Percentiles rank a stretch among this genome's conserved stretches.
These are phyloP conservation scores for Lasiosphaeria miniovina DNA, from an alignment of 495 filamentous ascomycete genomes.

Conservation along the genomic window DNA sequence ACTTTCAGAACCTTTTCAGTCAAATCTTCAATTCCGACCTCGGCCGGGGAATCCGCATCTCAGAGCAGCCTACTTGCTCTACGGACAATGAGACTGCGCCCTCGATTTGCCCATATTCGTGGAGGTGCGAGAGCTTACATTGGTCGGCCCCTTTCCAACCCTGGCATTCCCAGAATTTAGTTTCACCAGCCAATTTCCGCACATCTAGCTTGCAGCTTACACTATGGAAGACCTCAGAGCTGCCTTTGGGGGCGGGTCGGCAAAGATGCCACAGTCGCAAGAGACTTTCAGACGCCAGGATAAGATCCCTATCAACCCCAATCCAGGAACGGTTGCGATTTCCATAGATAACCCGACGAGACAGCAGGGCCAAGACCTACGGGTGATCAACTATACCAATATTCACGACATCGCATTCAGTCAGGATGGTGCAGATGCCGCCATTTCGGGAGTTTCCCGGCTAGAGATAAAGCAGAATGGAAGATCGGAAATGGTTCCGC, in stretches of 20 bases:
- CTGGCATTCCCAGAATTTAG: neutral
- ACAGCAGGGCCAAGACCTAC: neutral
- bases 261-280: neutral
- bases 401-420: neutral
- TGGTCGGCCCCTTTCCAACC: too few relatives aligned
- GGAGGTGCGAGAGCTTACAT: too few relatives aligned
- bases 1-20: too few relatives aligned
- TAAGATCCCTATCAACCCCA: slow-evolving; percentile 10
- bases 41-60: too few relatives aligned
- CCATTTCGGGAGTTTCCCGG: neutral
- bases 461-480: neutral
- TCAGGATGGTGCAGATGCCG: slow-evolving; percentile 6
- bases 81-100: too few relatives aligned
- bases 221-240: slow-evolving; percentile 17
- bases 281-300: slow-evolving; percentile 14
- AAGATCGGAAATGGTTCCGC: neutral
- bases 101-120: too few relatives aligned
- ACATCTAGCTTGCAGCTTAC: neutral
- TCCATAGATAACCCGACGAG: slow-evolving; percentile 1
- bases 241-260: slow-evolving; percentile 8
- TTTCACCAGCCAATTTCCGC: neutral
- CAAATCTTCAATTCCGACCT: too few relatives aligned
- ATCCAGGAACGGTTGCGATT: neutral
- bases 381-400: neutral
- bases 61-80: too few relatives aligned